phyloP scores from a whole-genome alignment of 257 asterid genomes.

The Ajuga chamaepitys region DNA sequence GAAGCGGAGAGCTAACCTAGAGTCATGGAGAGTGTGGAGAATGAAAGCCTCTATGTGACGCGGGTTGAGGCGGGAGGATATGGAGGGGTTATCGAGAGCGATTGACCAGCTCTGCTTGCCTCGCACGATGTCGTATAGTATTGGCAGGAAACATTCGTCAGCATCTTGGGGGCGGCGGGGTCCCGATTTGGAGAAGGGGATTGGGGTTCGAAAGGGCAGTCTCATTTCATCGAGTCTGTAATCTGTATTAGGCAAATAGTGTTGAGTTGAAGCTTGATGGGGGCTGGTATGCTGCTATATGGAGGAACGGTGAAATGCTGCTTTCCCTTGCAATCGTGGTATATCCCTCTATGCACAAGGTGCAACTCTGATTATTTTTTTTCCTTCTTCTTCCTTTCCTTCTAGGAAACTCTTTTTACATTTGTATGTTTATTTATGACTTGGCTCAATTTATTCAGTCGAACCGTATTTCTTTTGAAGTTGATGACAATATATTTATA shows the following conservation, averaged over 20 bases:
- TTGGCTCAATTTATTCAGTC: too few species aligned
- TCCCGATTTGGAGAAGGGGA: slow-evolving; percentile 16
- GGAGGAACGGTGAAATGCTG: background rate
- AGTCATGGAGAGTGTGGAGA: slow-evolving; percentile 45
- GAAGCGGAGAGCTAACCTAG: slow-evolving; percentile 86
- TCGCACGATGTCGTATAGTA: slow-evolving; percentile 53
- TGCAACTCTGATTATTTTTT: background rate
- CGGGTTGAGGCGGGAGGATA: slow-evolving; percentile 41
- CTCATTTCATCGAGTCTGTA: too few species aligned
- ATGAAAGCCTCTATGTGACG: slow-evolving; percentile 59
- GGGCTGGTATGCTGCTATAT: background rate
- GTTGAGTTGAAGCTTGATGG: background rate
- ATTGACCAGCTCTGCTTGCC: slow-evolving; percentile 60
- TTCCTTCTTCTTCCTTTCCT: background rate
- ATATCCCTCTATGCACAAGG: background rate
- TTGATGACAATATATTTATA: too few species aligned
- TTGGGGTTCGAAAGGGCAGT: slow-evolving; percentile 19
- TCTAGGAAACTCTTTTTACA: too few species aligned
- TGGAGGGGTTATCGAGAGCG: slow-evolving; percentile 38
- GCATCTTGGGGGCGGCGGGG: slow-evolving; percentile 25
- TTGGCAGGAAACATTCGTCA: slow-evolving; percentile 53
- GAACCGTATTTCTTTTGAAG: too few species aligned
- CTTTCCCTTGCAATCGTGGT: background rate
- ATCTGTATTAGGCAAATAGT: too few species aligned
- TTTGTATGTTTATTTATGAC: too few species aligned